These are phyloP conservation scores for Cutaneotrichosporon mucoides DNA, from an alignment of 1,284 basidiomycete genomes.

Conservation along the genomic window DNA sequence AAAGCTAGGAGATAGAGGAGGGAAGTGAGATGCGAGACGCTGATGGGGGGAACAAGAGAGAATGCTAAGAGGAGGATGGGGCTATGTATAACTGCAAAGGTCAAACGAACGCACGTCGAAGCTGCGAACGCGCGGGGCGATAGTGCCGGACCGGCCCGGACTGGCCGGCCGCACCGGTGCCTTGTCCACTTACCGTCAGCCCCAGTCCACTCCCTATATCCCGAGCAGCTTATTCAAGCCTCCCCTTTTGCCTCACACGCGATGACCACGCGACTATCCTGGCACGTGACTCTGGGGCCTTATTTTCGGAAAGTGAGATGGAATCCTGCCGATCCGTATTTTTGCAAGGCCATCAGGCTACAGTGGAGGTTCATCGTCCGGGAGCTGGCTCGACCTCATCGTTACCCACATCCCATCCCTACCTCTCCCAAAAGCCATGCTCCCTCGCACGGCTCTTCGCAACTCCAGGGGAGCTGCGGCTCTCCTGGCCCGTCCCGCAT, in stretches of 20 bases:
- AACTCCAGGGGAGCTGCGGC: not conserved
- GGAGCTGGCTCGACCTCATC: not conserved
- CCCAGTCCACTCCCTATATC: too few relatives aligned
- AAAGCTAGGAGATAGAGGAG: not conserved
- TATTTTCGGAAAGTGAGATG: not conserved
- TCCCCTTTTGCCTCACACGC: not conserved
- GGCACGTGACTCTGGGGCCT: not conserved
- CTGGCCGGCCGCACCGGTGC: too few relatives aligned
- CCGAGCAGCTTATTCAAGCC: too few relatives aligned
- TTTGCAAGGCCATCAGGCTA: not conserved
- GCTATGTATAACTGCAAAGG: too few relatives aligned
- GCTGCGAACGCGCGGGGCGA: too few relatives aligned
- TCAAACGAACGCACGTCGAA: too few relatives aligned
- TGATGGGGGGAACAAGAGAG: not conserved
- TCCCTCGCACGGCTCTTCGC: constrained; percentile 5
- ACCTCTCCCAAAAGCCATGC: not conserved
- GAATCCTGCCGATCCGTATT: not conserved
- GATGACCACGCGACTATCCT: not conserved
- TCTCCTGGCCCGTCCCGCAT: not conserved
- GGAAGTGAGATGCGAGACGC: not conserved
- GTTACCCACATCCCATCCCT: not conserved
- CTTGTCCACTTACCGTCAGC: too few relatives aligned
- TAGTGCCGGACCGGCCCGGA: too few relatives aligned
- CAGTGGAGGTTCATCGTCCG: too few relatives aligned
- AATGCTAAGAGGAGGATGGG: not conserved